phyloP scores from a whole-genome alignment of 148 eudicot genomes.

The Oxyria digyna region DNA sequence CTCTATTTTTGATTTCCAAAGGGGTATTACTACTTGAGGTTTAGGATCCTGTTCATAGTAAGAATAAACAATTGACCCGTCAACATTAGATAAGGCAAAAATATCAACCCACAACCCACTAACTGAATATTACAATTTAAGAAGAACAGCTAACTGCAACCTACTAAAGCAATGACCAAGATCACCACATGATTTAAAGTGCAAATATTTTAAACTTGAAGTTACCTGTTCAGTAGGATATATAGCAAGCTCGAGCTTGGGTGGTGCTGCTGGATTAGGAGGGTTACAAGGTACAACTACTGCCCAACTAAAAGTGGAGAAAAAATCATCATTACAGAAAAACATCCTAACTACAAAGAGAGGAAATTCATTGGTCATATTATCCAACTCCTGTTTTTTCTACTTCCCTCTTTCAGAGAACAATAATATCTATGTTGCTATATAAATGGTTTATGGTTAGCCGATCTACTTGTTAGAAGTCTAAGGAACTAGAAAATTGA shows the following conservation, averaged over 20 bases:
- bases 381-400: not conserved
- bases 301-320: conserved; percentile 32
- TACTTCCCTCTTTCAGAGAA: not conserved
- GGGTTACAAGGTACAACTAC: conserved; percentile 36
- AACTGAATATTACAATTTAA: not conserved
- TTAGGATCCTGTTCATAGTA: conserved; percentile 38
- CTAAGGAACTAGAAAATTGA: not conserved
- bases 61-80: not conserved
- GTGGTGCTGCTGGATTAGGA: conserved; percentile 22
- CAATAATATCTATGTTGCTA: not conserved
- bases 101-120: not conserved
- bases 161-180: not conserved
- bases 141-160: not conserved
- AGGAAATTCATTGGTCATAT: not conserved
- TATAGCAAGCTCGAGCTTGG: conserved; percentile 17
- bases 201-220: not conserved
- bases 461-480: not conserved
- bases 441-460: not conserved
- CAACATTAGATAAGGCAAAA: not conserved
- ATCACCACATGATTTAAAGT: not conserved
- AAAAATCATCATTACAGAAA: not conserved
- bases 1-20: conserved; percentile 36
- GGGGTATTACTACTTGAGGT: conserved; percentile 35
- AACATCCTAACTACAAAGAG: not conserved
- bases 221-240: conserved; percentile 35